A percentile compares a stretch with the other conserved stretches of the same genome.
Conservation (phyloP, 2,329 filamentous ascomycete species). For the Sarocladiaceae sp. region DNA sequence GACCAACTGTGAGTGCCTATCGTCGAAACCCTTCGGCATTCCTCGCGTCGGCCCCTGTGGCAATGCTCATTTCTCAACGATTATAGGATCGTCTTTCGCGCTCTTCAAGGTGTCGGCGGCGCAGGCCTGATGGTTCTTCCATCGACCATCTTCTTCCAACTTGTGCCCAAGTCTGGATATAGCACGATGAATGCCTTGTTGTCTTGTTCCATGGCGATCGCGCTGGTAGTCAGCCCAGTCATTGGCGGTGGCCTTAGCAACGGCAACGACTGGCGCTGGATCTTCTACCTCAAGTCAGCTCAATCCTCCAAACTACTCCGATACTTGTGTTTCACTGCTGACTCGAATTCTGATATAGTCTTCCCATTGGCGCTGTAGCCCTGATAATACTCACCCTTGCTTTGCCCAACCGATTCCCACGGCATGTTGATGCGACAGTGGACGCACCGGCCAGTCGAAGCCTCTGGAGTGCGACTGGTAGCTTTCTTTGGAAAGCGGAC, state of each 20-base stretch:
- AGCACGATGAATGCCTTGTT: constrained; percentile 19
- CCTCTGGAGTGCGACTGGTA: too few species aligned
- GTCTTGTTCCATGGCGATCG: constrained; percentile 19
- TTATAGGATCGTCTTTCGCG: constrained; percentile 28
- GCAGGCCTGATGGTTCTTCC: too few species aligned
- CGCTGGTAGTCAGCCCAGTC: constrained; percentile 36
- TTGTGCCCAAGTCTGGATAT: constrained; percentile 31
- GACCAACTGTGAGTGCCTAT: constrained; percentile 19
- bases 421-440: too few species aligned
- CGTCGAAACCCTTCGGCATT: too few species aligned
- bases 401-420: too few species aligned
- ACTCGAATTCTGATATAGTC: not conserved
- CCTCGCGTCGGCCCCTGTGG: not conserved
- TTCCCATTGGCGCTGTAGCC: not conserved
- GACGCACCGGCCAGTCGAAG: too few species aligned
- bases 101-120: constrained; percentile 41
- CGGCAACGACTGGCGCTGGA: constrained; percentile 38
- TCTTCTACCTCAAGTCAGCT: constrained; percentile 36
- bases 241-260: constrained; percentile 38
- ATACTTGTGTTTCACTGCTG: not conserved
- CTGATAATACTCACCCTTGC: too few species aligned
- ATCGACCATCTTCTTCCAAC: too few species aligned
- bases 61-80: not conserved
- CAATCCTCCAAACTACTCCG: not conserved
- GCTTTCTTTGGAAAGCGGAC: too few species aligned